Base-by-base conservation (phyloP, 495 filamentous ascomycete species). In the Xylaria intraflava region DNA sequence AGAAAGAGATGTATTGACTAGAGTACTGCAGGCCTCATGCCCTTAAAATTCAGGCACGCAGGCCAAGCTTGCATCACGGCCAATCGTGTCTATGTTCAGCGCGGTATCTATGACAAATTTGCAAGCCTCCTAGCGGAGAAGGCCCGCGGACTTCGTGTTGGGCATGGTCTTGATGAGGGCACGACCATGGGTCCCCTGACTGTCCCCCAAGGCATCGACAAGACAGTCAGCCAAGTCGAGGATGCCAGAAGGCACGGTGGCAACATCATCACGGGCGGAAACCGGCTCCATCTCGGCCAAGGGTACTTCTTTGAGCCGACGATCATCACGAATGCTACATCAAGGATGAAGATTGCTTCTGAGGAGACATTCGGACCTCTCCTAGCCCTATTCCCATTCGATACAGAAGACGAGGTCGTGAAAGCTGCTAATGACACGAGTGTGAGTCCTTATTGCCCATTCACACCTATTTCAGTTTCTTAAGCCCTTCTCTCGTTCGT, bases 231-330 rank as follows among this genome's bases (percentile, higher is more conserved):
- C 16, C 82, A 88, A 53, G 76, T 87, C 38, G 78, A 78, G 30
- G 83, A 89, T 64, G 86, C 86, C 29, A 72, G 72, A 45, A 71
- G 69, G 44, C 71, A 77, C 20, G 85, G 85, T 4, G 86, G 78
- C 22, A 72, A 81, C 10, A 62, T 88, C 1, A 63, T 83, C 27
- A 82, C 84, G 22, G 85, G 83, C 1, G 78, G 78, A 0, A 71
- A 73, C 27, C 56, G 80, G 6, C 20, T 66, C 1, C 14, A 14
- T 5, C 7, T 48, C 26, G 47, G 44, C 33, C 39, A 67, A 1
- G 85, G 85, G 2, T 88, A 86, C 58, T 89, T 88, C 75, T 86
- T 87, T 65, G 78, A 83, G 64, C 85, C 85, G 0, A 88, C 86
- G 0, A 78, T 89, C 56, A 74, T 89, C 58, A 75, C 75, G 0